Conservation (phyloP, 495 filamentous ascomycete genomes). For the Glonium stellatum region DNA sequence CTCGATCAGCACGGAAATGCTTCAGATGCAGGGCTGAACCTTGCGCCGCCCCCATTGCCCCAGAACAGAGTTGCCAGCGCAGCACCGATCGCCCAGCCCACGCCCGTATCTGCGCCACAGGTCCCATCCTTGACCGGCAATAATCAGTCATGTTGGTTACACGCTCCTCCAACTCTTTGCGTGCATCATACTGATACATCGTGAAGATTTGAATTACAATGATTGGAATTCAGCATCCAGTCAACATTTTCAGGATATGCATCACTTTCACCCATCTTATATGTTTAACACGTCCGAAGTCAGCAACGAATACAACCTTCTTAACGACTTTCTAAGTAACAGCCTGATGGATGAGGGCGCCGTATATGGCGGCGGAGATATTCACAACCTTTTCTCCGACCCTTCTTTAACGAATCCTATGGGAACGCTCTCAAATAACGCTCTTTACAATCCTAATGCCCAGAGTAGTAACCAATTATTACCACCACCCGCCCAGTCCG, state of each 20-base stretch:
- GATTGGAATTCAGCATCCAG: constrained; percentile 64
- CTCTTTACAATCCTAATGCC: constrained; percentile 21
- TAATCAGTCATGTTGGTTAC: constrained; percentile 68
- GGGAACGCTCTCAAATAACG: constrained; percentile 31
- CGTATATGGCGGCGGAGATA: constrained; percentile 57
- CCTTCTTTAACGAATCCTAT: constrained; percentile 48
- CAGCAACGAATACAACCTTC: constrained; percentile 87
- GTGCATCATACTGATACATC: constrained; percentile 15
- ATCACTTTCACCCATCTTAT: constrained; percentile 86
- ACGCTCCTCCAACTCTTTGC: constrained; percentile 14
- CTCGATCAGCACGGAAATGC: constrained; percentile 20
- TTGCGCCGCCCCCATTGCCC: constrained; percentile 26
- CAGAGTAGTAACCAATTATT: constrained; percentile 19
- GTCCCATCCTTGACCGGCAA: constrained; percentile 38
- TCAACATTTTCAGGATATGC: constrained; percentile 87
- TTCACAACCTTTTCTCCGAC: constrained; percentile 50
- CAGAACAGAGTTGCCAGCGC: constrained; percentile 28
- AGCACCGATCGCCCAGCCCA: constrained; percentile 37
- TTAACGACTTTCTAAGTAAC: constrained; percentile 91
- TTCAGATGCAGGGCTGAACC: constrained; percentile 28
- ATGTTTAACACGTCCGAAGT: constrained; percentile 94
- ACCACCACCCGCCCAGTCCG: constrained; percentile 25
- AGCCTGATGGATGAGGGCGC: constrained; percentile 75
- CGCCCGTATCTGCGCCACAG: constrained; percentile 40
- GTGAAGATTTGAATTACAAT: constrained; percentile 55